A percentile compares a stretch with the other conserved stretches of the same genome.
phyloP scores from a whole-genome alignment of 2,329 filamentous ascomycete genomes.

The Paraphoma chrysanthemicola region DNA sequence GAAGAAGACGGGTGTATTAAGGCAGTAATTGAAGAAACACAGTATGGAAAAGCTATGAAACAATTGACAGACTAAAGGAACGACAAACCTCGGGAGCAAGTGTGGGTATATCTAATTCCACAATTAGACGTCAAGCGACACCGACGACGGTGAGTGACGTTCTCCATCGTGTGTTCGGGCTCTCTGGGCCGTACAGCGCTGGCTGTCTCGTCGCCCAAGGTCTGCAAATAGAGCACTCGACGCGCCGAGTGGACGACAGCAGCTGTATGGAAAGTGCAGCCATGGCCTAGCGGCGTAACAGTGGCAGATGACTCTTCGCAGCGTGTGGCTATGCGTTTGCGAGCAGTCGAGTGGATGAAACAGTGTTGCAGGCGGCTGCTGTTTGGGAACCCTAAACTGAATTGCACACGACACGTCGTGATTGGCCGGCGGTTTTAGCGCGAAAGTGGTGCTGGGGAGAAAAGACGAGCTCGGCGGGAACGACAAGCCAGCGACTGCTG shows the following conservation, averaged over 20 bases:
- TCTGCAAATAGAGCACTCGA: constrained; percentile 40
- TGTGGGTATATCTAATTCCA: constrained; percentile 27
- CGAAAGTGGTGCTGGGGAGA: constrained; percentile 20
- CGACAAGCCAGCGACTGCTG: constrained; percentile 17
- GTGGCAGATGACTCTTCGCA: constrained; percentile 32
- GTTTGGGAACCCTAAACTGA: no score
- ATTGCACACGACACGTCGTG: constrained; percentile 38
- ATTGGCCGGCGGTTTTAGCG: constrained; percentile 39
- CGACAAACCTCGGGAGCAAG: constrained; percentile 2
- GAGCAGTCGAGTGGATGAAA: constrained; percentile 37
- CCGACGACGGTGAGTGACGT: constrained; percentile 19
- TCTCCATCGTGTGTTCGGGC: constrained; percentile 11
- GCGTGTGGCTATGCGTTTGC: constrained; percentile 39
- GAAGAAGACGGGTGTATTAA: not conserved
- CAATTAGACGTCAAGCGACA: constrained; percentile 11
- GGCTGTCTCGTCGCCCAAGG: constrained; percentile 21
- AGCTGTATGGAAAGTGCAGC: constrained; percentile 23
- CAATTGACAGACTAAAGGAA: constrained; percentile 6
- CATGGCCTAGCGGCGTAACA: constrained; percentile 27
- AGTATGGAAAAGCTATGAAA: not conserved
- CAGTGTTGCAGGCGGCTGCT: constrained; percentile 34
- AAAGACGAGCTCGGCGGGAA: constrained; percentile 25
- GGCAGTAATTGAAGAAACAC: not conserved
- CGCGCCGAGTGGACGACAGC: constrained; percentile 43
- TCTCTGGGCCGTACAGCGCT: constrained; percentile 12